Evolutionary conservation across 352 stramenopile species (phyloP), one percentile per base, ranked within the genome.

Genomic region (Globisporangium splendens): DNA sequence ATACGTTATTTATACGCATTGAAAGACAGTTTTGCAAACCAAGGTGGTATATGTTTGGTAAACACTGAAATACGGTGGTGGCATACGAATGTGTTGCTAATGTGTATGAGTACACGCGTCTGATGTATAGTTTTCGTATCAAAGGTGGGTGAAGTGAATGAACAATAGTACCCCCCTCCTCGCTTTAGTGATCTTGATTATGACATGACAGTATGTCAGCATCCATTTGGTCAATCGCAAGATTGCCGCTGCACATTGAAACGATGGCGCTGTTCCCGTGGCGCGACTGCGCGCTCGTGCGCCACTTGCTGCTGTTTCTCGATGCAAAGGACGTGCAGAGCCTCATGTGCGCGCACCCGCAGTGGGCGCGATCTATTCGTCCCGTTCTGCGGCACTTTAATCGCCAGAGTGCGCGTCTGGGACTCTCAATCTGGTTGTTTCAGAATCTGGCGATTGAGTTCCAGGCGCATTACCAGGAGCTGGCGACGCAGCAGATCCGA

Each of bases 381-480:
- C 43, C 38, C 0, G 66, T 68, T 54, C 20, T 79, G 28, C 53
- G 46, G 38, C 22, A 61, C 14, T 83, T 67, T 46, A 59, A 73
- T 35, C 59, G 21, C 17, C 46, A 42, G 15, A 53, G 61, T 0
- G 60, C 56, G 5, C 68, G 66, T 1, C 31, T 87, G 8, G 73
- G 70, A 39, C 63, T 89, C 35, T 73, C 66, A 14, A 49, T 75
- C 41, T 77, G 73, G 59, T 66, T 49, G 33, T 41, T 46, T 20
- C 62, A 54, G 18, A 65, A 70, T 8, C 35, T 86, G 1, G 46
- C 50, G 8, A 49, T 87, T 28, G 67, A 75, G 46, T 81, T 87
- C 47, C 65, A 83, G 52, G 54, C 71, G 3, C 69, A 70, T 46
- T 86, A 76, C 38, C 77, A 87, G 54, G 75, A 70, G 60, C 67